phyloP scores from a whole-genome alignment of 2,329 filamentous ascomycete genomes.

The Torrubiella hemipterigena region DNA sequence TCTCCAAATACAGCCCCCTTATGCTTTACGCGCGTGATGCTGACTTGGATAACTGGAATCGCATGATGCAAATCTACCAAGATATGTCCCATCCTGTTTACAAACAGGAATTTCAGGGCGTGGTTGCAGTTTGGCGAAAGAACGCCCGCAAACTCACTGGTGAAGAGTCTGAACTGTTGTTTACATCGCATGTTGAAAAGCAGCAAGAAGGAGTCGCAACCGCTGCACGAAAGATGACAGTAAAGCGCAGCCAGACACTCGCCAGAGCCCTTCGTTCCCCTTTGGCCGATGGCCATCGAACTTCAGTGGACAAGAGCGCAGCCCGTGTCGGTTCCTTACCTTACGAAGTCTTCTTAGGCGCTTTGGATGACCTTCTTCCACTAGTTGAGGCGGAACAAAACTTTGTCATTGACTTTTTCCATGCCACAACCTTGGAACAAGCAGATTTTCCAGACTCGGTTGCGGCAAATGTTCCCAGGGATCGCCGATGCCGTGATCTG shows the following conservation, averaged over 20 bases:
- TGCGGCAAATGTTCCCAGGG: slow-evolving; percentile 48
- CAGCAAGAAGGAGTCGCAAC: slow-evolving; percentile 68
- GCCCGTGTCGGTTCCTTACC: slow-evolving; percentile 57
- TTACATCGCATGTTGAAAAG: slow-evolving; percentile 73
- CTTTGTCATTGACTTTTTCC: slow-evolving; percentile 94
- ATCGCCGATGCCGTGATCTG: slow-evolving; percentile 61
- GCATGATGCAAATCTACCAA: slow-evolving; percentile 69
- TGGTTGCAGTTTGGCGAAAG: slow-evolving; percentile 67
- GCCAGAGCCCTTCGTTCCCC: slow-evolving; percentile 61
- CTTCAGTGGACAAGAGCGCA: slow-evolving; percentile 42
- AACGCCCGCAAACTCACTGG: slow-evolving; percentile 62
- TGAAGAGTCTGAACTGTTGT: slow-evolving; percentile 76
- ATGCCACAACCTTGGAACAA: slow-evolving; percentile 73
- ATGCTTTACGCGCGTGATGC: slow-evolving; percentile 83
- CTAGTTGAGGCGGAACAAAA: slow-evolving; percentile 91
- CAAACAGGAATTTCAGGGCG: slow-evolving; percentile 68
- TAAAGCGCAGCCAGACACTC: slow-evolving; percentile 84
- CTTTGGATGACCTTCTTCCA: slow-evolving; percentile 70
- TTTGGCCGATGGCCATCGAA: slow-evolving; percentile 45
- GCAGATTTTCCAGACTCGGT: slow-evolving; percentile 78
- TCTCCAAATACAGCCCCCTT: slow-evolving; percentile 83
- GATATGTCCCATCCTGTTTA: slow-evolving; percentile 66
- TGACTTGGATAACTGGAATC: slow-evolving; percentile 70
- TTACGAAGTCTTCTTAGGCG: slow-evolving; percentile 70
- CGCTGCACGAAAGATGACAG: slow-evolving; percentile 79